Evolutionary conservation across 2,329 filamentous ascomycete species (phyloP), one percentile per base, ranked within the genome.

Genomic region (Fusarium sacchari): DNA sequence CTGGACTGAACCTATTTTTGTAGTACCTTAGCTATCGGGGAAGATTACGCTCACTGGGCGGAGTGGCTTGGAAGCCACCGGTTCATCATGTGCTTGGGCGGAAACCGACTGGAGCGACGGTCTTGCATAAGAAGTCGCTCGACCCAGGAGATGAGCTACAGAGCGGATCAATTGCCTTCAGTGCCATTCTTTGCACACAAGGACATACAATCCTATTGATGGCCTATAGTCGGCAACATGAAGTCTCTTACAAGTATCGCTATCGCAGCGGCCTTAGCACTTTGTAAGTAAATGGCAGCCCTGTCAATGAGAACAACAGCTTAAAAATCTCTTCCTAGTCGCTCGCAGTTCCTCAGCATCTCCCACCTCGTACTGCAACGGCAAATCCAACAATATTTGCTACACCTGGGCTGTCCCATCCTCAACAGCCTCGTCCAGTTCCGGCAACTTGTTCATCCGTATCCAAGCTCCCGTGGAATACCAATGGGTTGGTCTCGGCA

Each of bases 371-470:
- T 50, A 58, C 24, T 58, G 56, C 12, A 50, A 50, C 12, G 56
- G 32, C 3, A 36, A 49, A 12, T 30, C 56, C 15, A 24, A 58
- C 24, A n/a, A 50, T 11, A 37, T 50, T 5, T 58, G 56, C 32
- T 58, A 58, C 24, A 28, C 14, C 14, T 50, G 42, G 32, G 56
- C 42, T 20, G 56, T 58, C 24, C 32, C 56, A n/a, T 36, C 56
- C 7, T 50, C 56, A 30, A 37, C 56, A 58, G 42, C 56, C n/a
- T 49, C 30, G 0, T 49, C 24, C 3, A 30, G 13, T 5, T 58
- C 56, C 4, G 42, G 42, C 3, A 9, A 37, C 32, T 20, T 50
- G 44, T 50, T 30, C 32, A 28, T 58, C 17, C 42, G 56, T 2
- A 34, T 58, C 1, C 56, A 58, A 37, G 55, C 56, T 0, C 56